Conservation (phyloP, 768 basidiomycete species). For the Agaricus blazei region DNA sequence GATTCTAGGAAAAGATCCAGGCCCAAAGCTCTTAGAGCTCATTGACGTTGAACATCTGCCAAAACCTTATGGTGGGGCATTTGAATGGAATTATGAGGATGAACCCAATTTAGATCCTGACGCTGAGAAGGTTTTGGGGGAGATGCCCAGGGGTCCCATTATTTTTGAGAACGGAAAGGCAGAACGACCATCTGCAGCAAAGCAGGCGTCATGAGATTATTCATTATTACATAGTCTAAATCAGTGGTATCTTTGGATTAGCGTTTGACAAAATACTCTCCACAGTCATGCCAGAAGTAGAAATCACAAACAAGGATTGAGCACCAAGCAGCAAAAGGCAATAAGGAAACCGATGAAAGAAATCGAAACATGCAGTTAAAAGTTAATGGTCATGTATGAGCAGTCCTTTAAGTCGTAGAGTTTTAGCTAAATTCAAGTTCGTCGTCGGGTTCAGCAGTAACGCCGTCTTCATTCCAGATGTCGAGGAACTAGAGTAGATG, state of each 20-base stretch:
- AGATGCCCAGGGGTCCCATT: slow-evolving; percentile 53
- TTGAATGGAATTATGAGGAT: slow-evolving; percentile 68
- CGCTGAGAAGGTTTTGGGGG: slow-evolving; percentile 37
- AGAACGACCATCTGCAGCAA: slow-evolving; percentile 8
- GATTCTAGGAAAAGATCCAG: slow-evolving; percentile 60
- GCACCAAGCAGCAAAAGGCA: neutral
- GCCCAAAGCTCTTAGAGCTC: slow-evolving; percentile 44
- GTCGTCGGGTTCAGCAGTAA: slow-evolving; percentile 57
- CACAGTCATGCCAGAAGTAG: neutral
- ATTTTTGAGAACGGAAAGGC: slow-evolving; percentile 43
- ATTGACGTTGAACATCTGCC: slow-evolving; percentile 49
- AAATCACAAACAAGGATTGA: neutral
- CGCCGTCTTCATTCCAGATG: slow-evolving; percentile 80
- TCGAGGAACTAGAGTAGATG: slow-evolving; percentile 53
- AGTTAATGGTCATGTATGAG: neutral
- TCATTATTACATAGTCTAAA: slow-evolving; percentile 2
- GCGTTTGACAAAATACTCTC: neutral
- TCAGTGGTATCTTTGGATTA: neutral
- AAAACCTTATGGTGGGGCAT: slow-evolving; percentile 64
- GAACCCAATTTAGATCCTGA: slow-evolving; percentile 60
- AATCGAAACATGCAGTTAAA: neutral
- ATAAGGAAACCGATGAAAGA: slow-evolving; percentile 2
- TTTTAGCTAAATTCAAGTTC: slow-evolving; percentile 20
- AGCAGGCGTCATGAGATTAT: slow-evolving; percentile 12
- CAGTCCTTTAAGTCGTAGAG: neutral